phyloP scores from a whole-genome alignment of 2,329 filamentous ascomycete species.

The Curvularia verruculosa region DNA sequence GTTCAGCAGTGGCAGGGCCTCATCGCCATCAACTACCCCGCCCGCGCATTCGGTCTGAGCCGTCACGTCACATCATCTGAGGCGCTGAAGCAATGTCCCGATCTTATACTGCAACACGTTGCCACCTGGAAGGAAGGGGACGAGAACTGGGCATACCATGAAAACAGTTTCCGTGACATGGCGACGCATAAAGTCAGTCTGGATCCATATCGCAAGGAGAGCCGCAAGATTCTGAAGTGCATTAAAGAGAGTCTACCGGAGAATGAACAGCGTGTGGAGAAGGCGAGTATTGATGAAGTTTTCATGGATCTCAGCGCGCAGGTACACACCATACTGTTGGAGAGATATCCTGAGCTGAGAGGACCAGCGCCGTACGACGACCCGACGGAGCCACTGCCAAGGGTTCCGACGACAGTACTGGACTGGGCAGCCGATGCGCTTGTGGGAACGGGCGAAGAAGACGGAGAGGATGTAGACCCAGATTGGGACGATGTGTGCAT shows the following conservation, averaged over 20 bases:
- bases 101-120: constrained; percentile 87
- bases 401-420: constrained; percentile 73
- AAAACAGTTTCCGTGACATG: constrained; percentile 79
- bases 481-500: constrained; percentile 97
- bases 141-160: constrained; percentile 86
- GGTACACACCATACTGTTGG: constrained; percentile 74
- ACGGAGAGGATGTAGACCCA: constrained; percentile 75
- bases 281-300: constrained; percentile 93
- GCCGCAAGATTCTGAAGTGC: constrained; percentile 76
- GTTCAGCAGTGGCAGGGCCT: constrained; percentile 96
- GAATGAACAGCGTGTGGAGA: constrained; percentile 77
- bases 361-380: constrained; percentile 75
- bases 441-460: constrained; percentile 76
- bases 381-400: constrained; percentile 71
- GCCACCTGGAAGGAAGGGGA: constrained; percentile 94
- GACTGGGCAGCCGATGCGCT: constrained; percentile 87
- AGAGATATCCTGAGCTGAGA: constrained; percentile 75
- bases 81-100: constrained; percentile 84
- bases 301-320: constrained; percentile 91
- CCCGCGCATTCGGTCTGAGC: constrained; percentile 77
- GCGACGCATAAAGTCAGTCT: constrained; percentile 90
- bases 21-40: constrained; percentile 96
- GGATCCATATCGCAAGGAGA: constrained; percentile 88
- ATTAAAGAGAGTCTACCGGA: constrained; percentile 76
- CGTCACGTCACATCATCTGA: constrained; percentile 80